Percentiles rank a stretch among this genome's conserved stretches.
Conservation (phyloP, 805 yeast genomes). For the Barnettozyma salicaria region DNA sequence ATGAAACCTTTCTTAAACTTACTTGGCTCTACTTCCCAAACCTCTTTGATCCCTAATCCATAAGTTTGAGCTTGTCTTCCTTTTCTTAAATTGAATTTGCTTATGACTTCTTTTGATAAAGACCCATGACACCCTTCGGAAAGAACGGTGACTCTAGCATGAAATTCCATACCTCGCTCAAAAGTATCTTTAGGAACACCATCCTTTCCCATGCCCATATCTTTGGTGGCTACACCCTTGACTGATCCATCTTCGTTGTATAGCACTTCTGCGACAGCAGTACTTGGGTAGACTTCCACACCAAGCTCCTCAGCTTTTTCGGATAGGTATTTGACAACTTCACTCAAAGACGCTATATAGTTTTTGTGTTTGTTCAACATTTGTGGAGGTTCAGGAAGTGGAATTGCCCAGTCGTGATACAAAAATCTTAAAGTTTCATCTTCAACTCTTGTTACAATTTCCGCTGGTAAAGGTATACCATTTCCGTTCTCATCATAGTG, state of each 20-base stretch:
- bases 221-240: conserved; percentile 90
- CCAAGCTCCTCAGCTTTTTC: conserved; percentile 91
- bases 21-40: conserved; percentile 88
- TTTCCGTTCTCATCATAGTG: conserved; percentile 41
- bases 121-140: conserved; percentile 99
- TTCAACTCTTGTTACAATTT: conserved; percentile 67
- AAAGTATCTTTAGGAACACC: conserved; percentile 79
- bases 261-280: conserved; percentile 75
- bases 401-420: conserved; percentile 51
- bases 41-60: conserved; percentile 94
- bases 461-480: conserved; percentile 74
- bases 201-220: conserved; percentile 72
- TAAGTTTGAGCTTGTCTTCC: conserved; percentile 76
- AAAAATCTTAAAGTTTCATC: conserved; percentile 69
- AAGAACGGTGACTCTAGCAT: conserved; percentile 78
- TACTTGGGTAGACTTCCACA: conserved; percentile 88
- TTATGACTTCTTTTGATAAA: conserved; percentile 68
- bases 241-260: conserved; percentile 58
- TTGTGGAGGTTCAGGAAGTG: conserved; percentile 92
- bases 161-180: conserved; percentile 97
- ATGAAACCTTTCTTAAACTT: conserved; percentile 77
- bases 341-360: conserved; percentile 77
- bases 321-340: conserved; percentile 73
- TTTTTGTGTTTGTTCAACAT: conserved; percentile 76
- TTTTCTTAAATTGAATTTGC: conserved; percentile 60